These are phyloP conservation scores for Lojkania enalia DNA, from an alignment of 2,329 filamentous ascomycete genomes.

Conservation along the genomic window DNA sequence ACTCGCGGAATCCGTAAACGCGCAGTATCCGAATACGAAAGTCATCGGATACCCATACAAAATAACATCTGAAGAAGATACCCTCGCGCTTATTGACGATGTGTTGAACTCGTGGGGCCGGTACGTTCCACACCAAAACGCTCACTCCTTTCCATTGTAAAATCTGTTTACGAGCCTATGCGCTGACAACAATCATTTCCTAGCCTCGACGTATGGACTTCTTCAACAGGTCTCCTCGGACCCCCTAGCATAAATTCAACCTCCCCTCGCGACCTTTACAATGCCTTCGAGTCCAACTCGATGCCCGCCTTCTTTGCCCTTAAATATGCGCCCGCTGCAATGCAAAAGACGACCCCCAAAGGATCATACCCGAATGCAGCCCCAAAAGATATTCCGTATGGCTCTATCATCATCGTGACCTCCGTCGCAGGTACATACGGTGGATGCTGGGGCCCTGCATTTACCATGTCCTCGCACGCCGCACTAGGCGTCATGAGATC, in stretches of 20 bases:
- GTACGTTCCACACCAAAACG: slow-evolving; percentile 17
- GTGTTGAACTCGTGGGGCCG: slow-evolving; percentile 62
- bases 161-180: too few relatives aligned
- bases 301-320: slow-evolving; percentile 67
- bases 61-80: slow-evolving; percentile 62
- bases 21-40: slow-evolving; percentile 57
- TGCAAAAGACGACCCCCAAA: slow-evolving; percentile 61
- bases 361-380: slow-evolving; percentile 63
- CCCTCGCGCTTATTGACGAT: slow-evolving; percentile 64
- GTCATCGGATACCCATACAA: slow-evolving; percentile 65
- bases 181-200: too few relatives aligned
- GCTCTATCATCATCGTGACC: slow-evolving; percentile 64
- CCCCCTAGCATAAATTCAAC: slow-evolving; percentile 59
- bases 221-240: slow-evolving; percentile 60
- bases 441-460: slow-evolving; percentile 62
- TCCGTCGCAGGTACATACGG: slow-evolving; percentile 62
- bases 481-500: slow-evolving; percentile 63
- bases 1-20: slow-evolving; percentile 49
- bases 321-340: slow-evolving; percentile 66
- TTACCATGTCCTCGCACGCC: slow-evolving; percentile 64
- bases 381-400: slow-evolving; percentile 63
- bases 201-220: slow-evolving; percentile 61
- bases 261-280: slow-evolving; percentile 58
- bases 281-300: slow-evolving; percentile 63
- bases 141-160: too few relatives aligned